Evolutionary conservation across 345 rosid genomes (phyloP).

Genomic region (Salix viminalis): DNA sequence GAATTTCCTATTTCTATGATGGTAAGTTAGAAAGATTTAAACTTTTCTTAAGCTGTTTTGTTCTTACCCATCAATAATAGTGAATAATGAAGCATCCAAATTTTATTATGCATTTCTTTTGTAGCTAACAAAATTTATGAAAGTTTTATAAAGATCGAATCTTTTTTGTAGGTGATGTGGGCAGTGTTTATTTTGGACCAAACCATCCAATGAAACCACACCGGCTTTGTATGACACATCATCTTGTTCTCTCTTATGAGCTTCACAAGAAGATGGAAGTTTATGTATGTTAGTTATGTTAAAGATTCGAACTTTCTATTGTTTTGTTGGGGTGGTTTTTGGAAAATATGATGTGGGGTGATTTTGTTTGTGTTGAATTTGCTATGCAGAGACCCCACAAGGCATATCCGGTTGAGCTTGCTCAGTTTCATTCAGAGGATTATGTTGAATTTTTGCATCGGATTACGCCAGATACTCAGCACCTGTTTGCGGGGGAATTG

Average conservation of each 20-base stretch:
- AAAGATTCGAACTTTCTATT: background rate
- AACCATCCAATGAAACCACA: slow-evolving; percentile 99
- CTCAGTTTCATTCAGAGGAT: slow-evolving; percentile 92
- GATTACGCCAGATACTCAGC: slow-evolving; percentile 67
- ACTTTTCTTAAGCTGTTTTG: background rate
- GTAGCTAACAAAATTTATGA: background rate
- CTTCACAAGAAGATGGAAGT: slow-evolving; percentile 96
- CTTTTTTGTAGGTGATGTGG: slow-evolving; percentile 72
- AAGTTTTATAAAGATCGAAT: background rate
- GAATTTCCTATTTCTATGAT: slow-evolving; percentile 85
- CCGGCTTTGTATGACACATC: slow-evolving; percentile 97
- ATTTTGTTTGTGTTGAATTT: slow-evolving; percentile 11
- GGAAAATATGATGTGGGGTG: background rate
- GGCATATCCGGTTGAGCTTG: slow-evolving; percentile 94
- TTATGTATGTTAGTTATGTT: slow-evolving; percentile 44
- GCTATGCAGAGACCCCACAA: slow-evolving; percentile 87
- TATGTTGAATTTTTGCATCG: slow-evolving; percentile 92
- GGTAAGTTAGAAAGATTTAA: slow-evolving; percentile 31
- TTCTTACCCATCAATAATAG: background rate
- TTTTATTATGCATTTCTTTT: background rate
- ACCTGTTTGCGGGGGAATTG: slow-evolving; percentile 55
- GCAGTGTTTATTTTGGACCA: slow-evolving; percentile 88
- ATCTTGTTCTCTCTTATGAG: slow-evolving; percentile 87
- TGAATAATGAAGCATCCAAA: background rate
- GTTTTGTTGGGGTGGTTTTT: background rate